Conservation (phyloP, 2,329 filamentous ascomycete species). For the Fusarium sp. region DNA sequence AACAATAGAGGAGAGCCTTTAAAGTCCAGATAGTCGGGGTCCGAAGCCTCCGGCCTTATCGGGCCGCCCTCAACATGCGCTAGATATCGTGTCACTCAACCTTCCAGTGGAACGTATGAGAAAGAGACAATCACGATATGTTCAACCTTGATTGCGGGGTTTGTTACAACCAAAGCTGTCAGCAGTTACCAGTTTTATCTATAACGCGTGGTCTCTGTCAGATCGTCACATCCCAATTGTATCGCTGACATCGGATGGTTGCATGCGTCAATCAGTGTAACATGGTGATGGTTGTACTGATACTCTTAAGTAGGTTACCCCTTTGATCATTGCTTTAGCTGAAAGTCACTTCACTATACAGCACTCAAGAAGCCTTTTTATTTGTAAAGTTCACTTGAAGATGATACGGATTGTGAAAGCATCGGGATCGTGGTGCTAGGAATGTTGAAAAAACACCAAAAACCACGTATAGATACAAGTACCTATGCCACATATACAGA, state of each 20-base stretch:
- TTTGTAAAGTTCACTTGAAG: too few relatives aligned
- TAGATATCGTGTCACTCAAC: not conserved
- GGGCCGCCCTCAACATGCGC: not conserved
- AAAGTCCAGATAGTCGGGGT: not conserved
- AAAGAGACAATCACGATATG: not conserved
- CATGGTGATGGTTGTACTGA: not conserved
- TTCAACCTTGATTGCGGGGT: not conserved
- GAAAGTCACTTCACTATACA: too few relatives aligned
- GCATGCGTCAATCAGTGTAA: not conserved
- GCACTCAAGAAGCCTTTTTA: too few relatives aligned
- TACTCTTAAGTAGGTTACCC: too few relatives aligned
- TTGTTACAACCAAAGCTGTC: too few relatives aligned
- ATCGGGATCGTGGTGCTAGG: too few relatives aligned
- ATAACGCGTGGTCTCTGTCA: too few relatives aligned
- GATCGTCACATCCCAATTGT: rapidly evolving
- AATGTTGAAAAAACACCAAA: too few relatives aligned
- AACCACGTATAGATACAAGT: too few relatives aligned
- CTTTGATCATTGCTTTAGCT: not conserved
- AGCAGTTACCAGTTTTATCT: not conserved
- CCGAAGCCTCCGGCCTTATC: not conserved
- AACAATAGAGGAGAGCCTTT: too few relatives aligned
- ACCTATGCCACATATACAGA: not conserved
- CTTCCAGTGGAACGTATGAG: not conserved
- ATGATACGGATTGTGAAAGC: too few relatives aligned
- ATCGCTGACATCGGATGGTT: not conserved